phyloP scores from a whole-genome alignment of 345 rosid species.

The Gossypium herbaceum region DNA sequence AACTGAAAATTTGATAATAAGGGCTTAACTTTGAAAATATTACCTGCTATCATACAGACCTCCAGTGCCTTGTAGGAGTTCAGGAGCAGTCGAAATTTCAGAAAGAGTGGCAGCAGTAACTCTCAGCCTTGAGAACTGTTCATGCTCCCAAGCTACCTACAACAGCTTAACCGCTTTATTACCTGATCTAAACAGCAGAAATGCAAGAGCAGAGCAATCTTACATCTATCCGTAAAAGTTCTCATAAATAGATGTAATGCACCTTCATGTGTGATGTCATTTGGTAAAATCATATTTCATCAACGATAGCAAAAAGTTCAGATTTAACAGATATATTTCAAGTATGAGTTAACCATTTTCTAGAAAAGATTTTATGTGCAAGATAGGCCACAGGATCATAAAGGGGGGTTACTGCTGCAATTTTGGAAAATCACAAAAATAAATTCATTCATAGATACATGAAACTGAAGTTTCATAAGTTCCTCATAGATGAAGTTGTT shows the following conservation, averaged over 20 bases:
- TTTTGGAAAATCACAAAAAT: not conserved
- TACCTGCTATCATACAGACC: slow-evolving; percentile 82
- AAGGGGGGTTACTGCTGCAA: not conserved
- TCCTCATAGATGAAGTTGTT: not conserved
- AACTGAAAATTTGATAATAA: not conserved
- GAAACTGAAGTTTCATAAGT: not conserved
- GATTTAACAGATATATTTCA: slow-evolving; percentile 8
- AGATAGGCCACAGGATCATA: not conserved
- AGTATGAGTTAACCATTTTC: not conserved
- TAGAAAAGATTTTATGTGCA: not conserved
- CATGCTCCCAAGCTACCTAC: slow-evolving; percentile 99
- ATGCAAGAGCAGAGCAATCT: slow-evolving; percentile 1
- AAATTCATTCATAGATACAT: not conserved
- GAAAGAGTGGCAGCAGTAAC: slow-evolving; percentile 94
- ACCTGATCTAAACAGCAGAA: slow-evolving; percentile 22
- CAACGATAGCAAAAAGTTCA: not conserved
- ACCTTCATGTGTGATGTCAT: not conserved
- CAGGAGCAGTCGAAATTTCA: slow-evolving; percentile 71
- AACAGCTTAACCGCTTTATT: slow-evolving; percentile 32
- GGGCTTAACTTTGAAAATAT: slow-evolving; percentile 9
- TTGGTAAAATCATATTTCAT: not conserved
- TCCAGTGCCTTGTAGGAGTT: slow-evolving; percentile 72
- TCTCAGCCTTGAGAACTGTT: slow-evolving; percentile 90
- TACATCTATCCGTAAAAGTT: not conserved
- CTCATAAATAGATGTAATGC: not conserved